Evolutionary conservation across 192 early-diverging fungal species (phyloP).

Genomic region (Coemansia sp.): DNA sequence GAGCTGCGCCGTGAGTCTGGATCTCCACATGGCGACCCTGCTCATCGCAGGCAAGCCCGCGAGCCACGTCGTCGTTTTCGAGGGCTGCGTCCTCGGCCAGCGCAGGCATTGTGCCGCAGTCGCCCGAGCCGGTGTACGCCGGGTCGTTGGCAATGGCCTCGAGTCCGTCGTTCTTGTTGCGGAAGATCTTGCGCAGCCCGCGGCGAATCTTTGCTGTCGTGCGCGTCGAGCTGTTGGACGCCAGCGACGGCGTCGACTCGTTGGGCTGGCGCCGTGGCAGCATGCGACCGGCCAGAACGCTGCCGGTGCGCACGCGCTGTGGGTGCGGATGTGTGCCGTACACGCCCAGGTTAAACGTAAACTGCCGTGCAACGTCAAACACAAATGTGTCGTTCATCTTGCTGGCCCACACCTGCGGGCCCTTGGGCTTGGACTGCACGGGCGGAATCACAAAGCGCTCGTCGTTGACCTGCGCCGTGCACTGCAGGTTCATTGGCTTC

Average conservation of each 20-base stretch:
- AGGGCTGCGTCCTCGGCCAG: conserved; percentile 20
- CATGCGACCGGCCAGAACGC: conserved; percentile 24
- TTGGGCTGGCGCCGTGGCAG: conserved; percentile 26
- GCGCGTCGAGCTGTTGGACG: conserved; percentile 27
- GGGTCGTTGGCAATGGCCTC: conserved; percentile 28
- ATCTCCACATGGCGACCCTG: conserved; percentile 33
- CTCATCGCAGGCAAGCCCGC: conserved; percentile 30
- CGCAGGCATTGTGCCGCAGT: conserved; percentile 10
- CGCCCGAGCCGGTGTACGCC: conserved; percentile 25
- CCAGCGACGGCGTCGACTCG: conserved; percentile 41
- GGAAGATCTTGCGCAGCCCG: conserved; percentile 50
- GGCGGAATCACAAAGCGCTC: conserved; percentile 52
- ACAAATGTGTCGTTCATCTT: conserved; percentile 55
- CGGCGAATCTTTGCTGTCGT: conserved; percentile 39
- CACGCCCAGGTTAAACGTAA: conserved; percentile 49
- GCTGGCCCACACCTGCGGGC: conserved; percentile 42
- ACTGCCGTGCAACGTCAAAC: conserved; percentile 50
- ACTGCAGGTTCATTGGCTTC: conserved; percentile 51
- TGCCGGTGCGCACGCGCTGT: conserved; percentile 8
- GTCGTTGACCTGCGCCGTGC: conserved; percentile 47
- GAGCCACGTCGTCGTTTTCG: conserved; percentile 19
- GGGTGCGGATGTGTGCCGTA: conserved; percentile 37
- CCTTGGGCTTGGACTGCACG: conserved; percentile 31
- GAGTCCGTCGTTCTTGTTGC: conserved; percentile 31
- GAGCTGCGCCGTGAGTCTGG: conserved; percentile 24